Evolutionary conservation across 345 rosid species (phyloP).

Genomic region (Euphorbia lathyris): DNA sequence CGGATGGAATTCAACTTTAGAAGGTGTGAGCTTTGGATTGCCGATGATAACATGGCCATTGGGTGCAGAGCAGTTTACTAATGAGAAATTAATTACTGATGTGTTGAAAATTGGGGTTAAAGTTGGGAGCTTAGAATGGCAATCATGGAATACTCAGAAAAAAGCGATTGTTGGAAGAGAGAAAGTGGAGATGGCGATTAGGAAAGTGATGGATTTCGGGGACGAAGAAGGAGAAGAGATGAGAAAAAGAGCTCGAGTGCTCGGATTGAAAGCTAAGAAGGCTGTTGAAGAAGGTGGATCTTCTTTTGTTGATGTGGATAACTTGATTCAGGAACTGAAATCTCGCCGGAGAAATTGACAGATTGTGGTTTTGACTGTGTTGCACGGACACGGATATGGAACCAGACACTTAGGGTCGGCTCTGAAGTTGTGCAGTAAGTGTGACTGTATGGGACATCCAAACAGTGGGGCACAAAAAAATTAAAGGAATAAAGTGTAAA

Average conservation of each 20-base stretch:
- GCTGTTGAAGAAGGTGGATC: constrained; percentile 50
- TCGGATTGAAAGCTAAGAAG: constrained; percentile 29
- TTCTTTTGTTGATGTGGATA: constrained; percentile 29
- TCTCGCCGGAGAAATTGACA: background rate
- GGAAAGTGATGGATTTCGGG: constrained; percentile 25
- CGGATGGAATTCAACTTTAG: constrained; percentile 24
- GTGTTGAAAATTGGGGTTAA: constrained; percentile 9
- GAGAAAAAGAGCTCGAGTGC: constrained; percentile 18
- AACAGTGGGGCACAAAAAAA: too few species aligned
- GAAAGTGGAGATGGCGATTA: background rate
- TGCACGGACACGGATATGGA: too few species aligned
- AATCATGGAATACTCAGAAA: constrained; percentile 15
- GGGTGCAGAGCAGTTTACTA: constrained; percentile 15
- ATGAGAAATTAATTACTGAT: constrained; percentile 9
- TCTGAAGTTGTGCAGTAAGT: too few species aligned
- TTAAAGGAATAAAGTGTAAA: too few species aligned
- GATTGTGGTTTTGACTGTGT: too few species aligned
- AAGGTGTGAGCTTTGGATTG: constrained; percentile 17
- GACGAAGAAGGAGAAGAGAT: constrained; percentile 9
- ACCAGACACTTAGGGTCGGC: too few species aligned
- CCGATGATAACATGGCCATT: constrained; percentile 24
- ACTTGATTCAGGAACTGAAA: constrained; percentile 33
- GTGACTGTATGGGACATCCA: too few species aligned
- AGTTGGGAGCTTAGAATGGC: constrained; percentile 21
- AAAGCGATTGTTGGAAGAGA: background rate